A percentile compares a stretch with the other conserved stretches of the same genome.
These are phyloP conservation scores for Osmanthus fragrans DNA, from an alignment of 257 asterid species.

Conservation along the genomic window DNA sequence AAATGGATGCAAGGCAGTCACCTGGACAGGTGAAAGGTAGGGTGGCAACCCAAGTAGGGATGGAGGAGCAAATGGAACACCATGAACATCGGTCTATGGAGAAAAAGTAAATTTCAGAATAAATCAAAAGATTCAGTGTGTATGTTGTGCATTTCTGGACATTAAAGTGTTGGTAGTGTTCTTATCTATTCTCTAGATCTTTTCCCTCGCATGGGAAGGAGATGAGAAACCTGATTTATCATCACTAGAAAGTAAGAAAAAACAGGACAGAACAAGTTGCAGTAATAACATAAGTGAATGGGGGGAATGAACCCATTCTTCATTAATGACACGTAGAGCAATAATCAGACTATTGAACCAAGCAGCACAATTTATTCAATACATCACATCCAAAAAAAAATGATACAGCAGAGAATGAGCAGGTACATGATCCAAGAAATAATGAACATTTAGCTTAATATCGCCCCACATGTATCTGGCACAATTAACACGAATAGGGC, in stretches of 20 bases:
- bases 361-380: background rate
- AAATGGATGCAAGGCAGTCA: conserved; percentile 78
- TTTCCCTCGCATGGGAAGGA: background rate
- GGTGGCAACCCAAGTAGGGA: conserved; percentile 74
- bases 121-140: background rate
- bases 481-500: background rate
- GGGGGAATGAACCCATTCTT: background rate
- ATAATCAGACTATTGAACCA: background rate
- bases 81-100: conserved; percentile 62
- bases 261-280: background rate
- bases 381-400: too few relatives aligned
- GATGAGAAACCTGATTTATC: background rate
- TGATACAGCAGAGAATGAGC: too few relatives aligned
- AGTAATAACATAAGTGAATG: background rate
- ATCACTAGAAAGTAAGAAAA: background rate
- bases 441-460: too few relatives aligned
- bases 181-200: background rate
- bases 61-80: conserved; percentile 70
- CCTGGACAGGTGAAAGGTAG: conserved; percentile 73
- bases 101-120: conserved; percentile 24
- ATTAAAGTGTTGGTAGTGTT: background rate
- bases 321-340: background rate
- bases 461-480: background rate
- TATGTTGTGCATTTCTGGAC: background rate
- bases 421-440: too few relatives aligned